Evolutionary conservation across 164 flowering plant genomes (phyloP), one percentile per base, ranked within the genome.

Genomic region (Nymphaea colorata): DNA sequence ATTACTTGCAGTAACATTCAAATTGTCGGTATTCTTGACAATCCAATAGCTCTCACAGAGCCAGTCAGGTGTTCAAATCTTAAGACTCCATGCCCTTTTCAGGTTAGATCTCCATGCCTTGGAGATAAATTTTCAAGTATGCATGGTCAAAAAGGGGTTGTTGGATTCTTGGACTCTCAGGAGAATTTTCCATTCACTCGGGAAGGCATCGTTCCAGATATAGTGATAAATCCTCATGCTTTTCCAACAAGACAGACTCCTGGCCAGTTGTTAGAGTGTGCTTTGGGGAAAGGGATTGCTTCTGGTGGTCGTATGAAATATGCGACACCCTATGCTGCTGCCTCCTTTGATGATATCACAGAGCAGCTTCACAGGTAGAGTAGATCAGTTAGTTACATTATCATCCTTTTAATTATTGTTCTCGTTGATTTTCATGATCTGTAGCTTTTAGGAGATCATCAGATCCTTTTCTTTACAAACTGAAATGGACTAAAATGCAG

Each of bases 51-150:
- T 25, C 36, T 25, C 36, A 25, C 36, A 25, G 1, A 25, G 36
- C 36, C 36, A 25, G 36, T 25, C 36, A 1, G 36, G 36, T 25
- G 36, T 1, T 25, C 36, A 25, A 25, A 25, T 25, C 36, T 25
- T 25, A 25, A 25, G 36, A 25, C 36, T 25, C 36, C 36, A 25
- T 25, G 36, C 36, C 0, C 36, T 45, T 45, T 10, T 45, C 86
- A 94, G 98, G 88, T 91, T 64, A 88, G 97, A 14, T 77, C 88
- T 36, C 97, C 98, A 41, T 83, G 82, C 69, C 89, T 94, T 63
- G 98, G 98, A 61, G 98, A 94, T 79, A 94, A 94, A 68, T 94
- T 94, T 71, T 92, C 98, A 10, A 89, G 96, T 74, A 94, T 94
- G 98, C 98, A 94, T 73, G 98, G 97, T 62, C 98, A 94, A 59